Conservation (phyloP, 2,329 filamentous ascomycete species). For the Keithomyces neogunnii region DNA sequence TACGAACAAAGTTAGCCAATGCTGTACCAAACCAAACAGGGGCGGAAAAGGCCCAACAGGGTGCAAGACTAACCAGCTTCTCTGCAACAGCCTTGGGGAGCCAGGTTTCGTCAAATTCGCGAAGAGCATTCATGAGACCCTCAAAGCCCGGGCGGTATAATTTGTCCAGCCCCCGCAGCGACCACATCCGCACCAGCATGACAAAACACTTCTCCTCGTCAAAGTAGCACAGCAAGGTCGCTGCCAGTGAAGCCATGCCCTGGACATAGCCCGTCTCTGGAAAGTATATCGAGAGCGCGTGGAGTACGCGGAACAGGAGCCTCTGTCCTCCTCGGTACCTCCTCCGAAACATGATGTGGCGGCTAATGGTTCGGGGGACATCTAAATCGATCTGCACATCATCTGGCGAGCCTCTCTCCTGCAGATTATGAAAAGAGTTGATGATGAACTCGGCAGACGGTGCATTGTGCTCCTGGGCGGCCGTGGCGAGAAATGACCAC, state of each 20-base stretch:
- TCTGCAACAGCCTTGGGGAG: constrained; percentile 70
- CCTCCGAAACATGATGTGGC: constrained; percentile 93
- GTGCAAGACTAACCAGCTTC: constrained; percentile 58
- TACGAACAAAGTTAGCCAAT: constrained; percentile 21
- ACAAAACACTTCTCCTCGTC: constrained; percentile 92
- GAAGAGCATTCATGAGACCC: constrained; percentile 76
- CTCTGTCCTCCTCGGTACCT: constrained; percentile 89
- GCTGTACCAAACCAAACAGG: background rate
- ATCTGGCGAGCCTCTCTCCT: constrained; percentile 69
- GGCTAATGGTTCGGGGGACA: constrained; percentile 87
- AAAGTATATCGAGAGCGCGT: constrained; percentile 85
- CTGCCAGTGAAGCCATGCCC: constrained; percentile 90
- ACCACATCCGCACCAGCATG: constrained; percentile 94
- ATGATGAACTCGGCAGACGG: constrained; percentile 65
- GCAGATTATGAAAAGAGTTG: constrained; percentile 61
- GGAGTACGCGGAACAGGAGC: constrained; percentile 83
- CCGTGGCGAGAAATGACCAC: constrained; percentile 82
- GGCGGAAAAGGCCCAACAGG: background rate
- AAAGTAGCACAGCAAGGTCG: constrained; percentile 91
- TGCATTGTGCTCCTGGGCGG: constrained; percentile 57
- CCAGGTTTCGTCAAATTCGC: constrained; percentile 81
- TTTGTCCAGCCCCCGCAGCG: constrained; percentile 73
- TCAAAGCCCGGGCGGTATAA: constrained; percentile 79
- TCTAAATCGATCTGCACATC: constrained; percentile 97
- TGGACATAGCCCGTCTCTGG: constrained; percentile 92